Conservation (phyloP, 1,284 basidiomycete genomes). For the Moesziomyces antarcticus region DNA sequence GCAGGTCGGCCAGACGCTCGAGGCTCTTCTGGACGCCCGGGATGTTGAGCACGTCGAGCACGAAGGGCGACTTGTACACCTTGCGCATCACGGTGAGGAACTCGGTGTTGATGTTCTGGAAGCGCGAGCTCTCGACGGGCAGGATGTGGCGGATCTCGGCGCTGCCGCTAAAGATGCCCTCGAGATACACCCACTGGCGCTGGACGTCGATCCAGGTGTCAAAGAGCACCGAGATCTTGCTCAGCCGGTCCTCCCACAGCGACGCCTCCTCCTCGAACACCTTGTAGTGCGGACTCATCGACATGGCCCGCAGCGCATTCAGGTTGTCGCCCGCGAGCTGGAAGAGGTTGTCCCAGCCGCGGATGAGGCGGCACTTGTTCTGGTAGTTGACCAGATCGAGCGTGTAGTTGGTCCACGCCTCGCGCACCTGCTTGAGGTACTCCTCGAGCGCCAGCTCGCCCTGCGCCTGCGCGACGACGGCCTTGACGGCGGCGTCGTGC, state of each 20-base stretch:
- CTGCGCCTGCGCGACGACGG: conserved; percentile 95
- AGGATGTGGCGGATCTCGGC: conserved; percentile 83
- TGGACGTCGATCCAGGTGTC: conserved; percentile 99
- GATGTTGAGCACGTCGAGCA: conserved; percentile 96
- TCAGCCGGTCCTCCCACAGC: conserved; percentile 68
- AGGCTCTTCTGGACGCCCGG: conserved; percentile 94
- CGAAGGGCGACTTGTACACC: conserved; percentile 98
- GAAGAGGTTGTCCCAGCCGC: conserved; percentile 87
- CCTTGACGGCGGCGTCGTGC: conserved; percentile 90
- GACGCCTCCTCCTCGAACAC: conserved; percentile 69
- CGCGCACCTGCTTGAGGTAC: conserved; percentile 77
- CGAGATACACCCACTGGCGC: conserved; percentile 98
- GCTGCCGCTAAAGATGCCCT: conserved; percentile 99
- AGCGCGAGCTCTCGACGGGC: conserved; percentile 94
- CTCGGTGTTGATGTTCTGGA: conserved; percentile 98
- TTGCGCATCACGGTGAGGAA: conserved; percentile 99
- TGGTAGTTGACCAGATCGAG: conserved; percentile 98
- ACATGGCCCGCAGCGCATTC: conserved; percentile 94
- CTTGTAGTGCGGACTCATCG: conserved; percentile 66
- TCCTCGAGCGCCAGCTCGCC: conserved; percentile 77
- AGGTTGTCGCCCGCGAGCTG: conserved; percentile 73
- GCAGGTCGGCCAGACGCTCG: conserved; percentile 92
- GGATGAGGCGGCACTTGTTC: conserved; percentile 95
- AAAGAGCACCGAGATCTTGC: conserved; percentile 78
- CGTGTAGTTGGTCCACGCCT: conserved; percentile 95